Conservation (phyloP, 495 filamentous ascomycete species). For the Penicillium atrosanguineum region DNA sequence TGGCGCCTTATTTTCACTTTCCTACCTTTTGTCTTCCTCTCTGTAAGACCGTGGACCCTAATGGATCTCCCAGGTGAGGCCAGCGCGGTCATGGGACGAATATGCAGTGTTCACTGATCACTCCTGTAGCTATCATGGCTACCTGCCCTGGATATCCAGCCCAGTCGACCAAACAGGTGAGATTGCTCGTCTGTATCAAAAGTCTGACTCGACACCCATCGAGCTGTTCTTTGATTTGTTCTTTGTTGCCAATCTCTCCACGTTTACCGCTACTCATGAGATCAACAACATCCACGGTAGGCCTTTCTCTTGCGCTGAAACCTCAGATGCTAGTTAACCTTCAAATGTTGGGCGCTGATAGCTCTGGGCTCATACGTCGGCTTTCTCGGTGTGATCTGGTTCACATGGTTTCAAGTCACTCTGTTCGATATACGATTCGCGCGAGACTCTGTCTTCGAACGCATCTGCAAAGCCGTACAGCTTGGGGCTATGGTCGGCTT, state of each 20-base stretch:
- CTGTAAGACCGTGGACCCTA: not conserved
- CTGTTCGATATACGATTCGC: slow-evolving; percentile 70
- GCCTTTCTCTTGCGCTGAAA: not conserved
- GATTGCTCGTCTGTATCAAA: slow-evolving; percentile 28
- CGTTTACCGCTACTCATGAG: slow-evolving; percentile 56
- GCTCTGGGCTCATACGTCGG: slow-evolving; percentile 54
- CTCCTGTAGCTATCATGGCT: not conserved
- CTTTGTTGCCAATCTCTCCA: slow-evolving; percentile 67
- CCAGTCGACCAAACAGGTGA: slow-evolving; percentile 28
- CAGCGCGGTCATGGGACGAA: not conserved
- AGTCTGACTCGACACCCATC: slow-evolving; percentile 50
- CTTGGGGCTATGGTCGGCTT: slow-evolving; percentile 64
- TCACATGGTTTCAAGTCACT: slow-evolving; percentile 67
- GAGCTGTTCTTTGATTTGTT: slow-evolving; percentile 71
- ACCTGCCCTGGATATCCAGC: slow-evolving; percentile 34
- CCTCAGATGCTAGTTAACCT: slow-evolving; percentile 1
- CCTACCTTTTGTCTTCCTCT: not conserved
- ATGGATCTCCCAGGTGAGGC: slow-evolving; percentile 17
- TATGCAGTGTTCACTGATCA: not conserved
- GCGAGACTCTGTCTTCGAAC: slow-evolving; percentile 63
- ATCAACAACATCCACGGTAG: slow-evolving; percentile 47
- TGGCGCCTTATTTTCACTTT: slow-evolving; percentile 7
- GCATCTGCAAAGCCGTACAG: slow-evolving; percentile 60
- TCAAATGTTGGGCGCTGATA: slow-evolving; percentile 4
- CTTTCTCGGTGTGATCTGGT: slow-evolving; percentile 68